Evolutionary conservation across 306 rosid genomes (phyloP).

Genomic region (Crotalaria pallida): DNA sequence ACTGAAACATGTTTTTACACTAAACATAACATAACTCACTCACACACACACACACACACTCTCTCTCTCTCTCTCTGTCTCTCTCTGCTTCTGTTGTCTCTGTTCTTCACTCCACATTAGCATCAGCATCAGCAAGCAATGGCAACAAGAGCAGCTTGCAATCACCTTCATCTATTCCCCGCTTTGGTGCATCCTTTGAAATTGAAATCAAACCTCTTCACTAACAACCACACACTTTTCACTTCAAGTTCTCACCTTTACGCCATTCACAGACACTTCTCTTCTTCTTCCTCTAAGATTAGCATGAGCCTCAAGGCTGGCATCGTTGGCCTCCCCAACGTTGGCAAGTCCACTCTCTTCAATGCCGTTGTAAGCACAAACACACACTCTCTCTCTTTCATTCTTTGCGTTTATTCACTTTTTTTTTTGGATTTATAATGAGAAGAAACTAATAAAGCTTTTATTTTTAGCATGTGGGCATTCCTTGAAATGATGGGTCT

Average conservation of each 20-base stretch:
- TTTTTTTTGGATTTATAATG: neutral
- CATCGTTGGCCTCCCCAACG: slow-evolving; percentile 96
- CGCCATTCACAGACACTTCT: slow-evolving; percentile 47
- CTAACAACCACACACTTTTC: slow-evolving; percentile 34
- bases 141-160: slow-evolving; percentile 54
- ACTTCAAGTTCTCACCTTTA: slow-evolving; percentile 30
- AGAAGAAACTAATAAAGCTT: neutral
- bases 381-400: neutral
- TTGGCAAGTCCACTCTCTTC: slow-evolving; percentile 95
- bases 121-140: slow-evolving; percentile 28
- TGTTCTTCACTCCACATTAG: neutral
- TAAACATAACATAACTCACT: no score
- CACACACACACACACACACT: neutral
- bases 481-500: neutral
- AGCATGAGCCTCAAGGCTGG: slow-evolving; percentile 97
- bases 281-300: slow-evolving; percentile 48
- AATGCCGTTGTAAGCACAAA: slow-evolving; percentile 88
- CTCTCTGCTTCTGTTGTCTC: neutral
- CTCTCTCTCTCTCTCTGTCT: neutral
- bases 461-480: neutral
- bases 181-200: slow-evolving; percentile 56
- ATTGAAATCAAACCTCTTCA: slow-evolving; percentile 45
- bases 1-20: no score
- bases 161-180: slow-evolving; percentile 46
- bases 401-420: neutral